Evolutionary conservation across 2,329 filamentous ascomycete species (phyloP), one percentile per base, ranked within the genome.

Genomic region (Aureobasidium sp.): DNA sequence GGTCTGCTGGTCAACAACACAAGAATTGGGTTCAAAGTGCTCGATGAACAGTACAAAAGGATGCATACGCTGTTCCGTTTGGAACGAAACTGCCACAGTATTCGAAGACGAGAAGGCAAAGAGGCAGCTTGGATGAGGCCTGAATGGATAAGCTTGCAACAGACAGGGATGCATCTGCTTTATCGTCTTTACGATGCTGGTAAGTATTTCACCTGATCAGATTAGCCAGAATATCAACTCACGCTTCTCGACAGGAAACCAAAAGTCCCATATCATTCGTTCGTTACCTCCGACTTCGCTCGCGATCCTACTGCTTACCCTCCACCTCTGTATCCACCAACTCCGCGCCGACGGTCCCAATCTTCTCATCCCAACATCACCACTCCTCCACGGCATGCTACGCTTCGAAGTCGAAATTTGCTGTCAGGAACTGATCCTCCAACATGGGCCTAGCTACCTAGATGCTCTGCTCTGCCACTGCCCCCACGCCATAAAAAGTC

Each of bases 371-470:
- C 63, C 61, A 36, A 45, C 57, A 34, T 21, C 60, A 41, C 59
- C 61, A 30, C 54, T 53, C 5, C 29, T 53, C 41, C 48, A 42
- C 36, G 30, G 55, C 49, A 44, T 55, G 41, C 62, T 62, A 27
- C 59, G 70, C n/a, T 66, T 64, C 21, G 71, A 73, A 54, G 66
- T 72, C 30, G 71, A 74, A 59, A 58, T 73, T 25, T 69, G 68
- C 6, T 67, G 66, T 21, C 69, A 74, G 58, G 72, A 74, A 63
- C 66, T 71, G 60, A 57, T 72, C 16, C 64, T 74, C 13, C 60
- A 62, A 21, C 61, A 69, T 34, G 72, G 72, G 0, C 68, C 70
- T 13, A 63, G 64, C 9, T 70, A 70, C 51, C 69, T 72, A 55
- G 55, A 68, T 14, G 65, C 63, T 9, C 55, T 72, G 60, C 54